Base-by-base conservation (phyloP, 257 asterid genomes). In the Solanum stenotomum region DNA sequence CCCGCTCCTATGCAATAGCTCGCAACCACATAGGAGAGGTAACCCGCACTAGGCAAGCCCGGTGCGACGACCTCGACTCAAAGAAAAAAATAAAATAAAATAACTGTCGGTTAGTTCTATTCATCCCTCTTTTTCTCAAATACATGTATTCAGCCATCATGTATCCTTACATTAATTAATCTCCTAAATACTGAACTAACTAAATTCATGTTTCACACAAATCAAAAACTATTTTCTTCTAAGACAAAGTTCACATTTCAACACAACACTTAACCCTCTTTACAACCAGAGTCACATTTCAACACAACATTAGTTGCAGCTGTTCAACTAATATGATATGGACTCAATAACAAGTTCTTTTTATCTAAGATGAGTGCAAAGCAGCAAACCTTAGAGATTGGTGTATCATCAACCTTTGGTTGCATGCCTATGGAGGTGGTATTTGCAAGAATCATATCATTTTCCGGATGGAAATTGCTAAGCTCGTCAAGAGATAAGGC, bases 351-450 rank as follows among this genome's bases (percentile, higher is more conserved):
- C 10, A 1, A 85, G 81, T 85, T 46, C 6, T 16, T 49, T 72
- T 72, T 25, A 46, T 72, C 18, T 72, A 44, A 86, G 68, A 86
- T 6, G 6, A 61, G 84, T 84, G 44, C 63, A 85, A 87, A 72
- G 86, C n/a, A 68, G 85, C 92, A 46, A 89, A 97, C 99, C 99
- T 96, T 95, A 83, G 98, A 86, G 70, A 97, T 72, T 20, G 99
- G 99, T 1, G 99, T 94, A 86, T 96, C 98, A 34, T 96, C 94
- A 56, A 97, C 92, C 85, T 91, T 97, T 13, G 99, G 99, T 87
- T 95, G 99, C 99, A 97, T 97, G n/a, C 99, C 99, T 0, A 97
- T 92, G 31, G 98, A 94, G 52, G 99, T 96, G n/a, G 99, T 94
- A 93, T 97, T 97, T 67, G 99, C 99, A 38, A 97, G 99, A 86